Evolutionary conservation across 164 flowering plant species (phyloP).

Genomic region (Vitis labrusca): DNA sequence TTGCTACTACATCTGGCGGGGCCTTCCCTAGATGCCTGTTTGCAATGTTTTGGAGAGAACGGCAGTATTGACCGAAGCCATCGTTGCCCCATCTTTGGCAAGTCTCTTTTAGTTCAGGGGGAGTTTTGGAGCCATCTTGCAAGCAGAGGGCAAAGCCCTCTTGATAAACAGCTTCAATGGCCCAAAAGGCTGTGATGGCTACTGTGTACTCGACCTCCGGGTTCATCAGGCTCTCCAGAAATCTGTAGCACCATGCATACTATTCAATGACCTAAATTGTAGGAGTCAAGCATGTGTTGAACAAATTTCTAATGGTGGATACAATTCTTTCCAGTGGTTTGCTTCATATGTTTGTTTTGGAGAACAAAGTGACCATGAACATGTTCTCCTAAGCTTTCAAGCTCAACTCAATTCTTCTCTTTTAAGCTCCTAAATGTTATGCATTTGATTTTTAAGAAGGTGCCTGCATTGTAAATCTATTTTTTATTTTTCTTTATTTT

Average conservation of each 20-base stretch:
- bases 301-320: too few species aligned
- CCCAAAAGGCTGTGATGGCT: conserved; percentile 81
- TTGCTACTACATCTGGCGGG: conserved; percentile 30
- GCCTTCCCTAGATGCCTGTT: conserved; percentile 50
- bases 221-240: conserved; percentile 58
- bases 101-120: conserved; percentile 61
- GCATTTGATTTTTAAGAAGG: too few species aligned
- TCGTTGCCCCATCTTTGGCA: conserved; percentile 91
- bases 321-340: too few species aligned
- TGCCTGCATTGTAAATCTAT: too few species aligned
- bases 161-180: conserved; percentile 83
- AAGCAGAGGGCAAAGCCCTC: conserved; percentile 80
- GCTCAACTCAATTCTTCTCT: too few species aligned
- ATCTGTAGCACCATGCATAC: conserved; percentile 32
- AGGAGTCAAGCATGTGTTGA: too few species aligned
- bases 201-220: conserved; percentile 61
- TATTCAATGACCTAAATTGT: neutral
- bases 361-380: too few species aligned
- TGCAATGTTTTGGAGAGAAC: conserved; percentile 53
- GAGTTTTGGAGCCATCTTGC: conserved; percentile 53
- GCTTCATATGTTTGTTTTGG: too few species aligned
- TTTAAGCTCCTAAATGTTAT: too few species aligned
- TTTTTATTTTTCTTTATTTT: too few species aligned
- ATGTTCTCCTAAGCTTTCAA: too few species aligned
- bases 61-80: conserved; percentile 63